Percentiles rank a stretch among this genome's conserved stretches.
These are phyloP conservation scores for Colletotrichum godetiae DNA, from an alignment of 2,329 filamentous ascomycete species.

Conservation along the genomic window DNA sequence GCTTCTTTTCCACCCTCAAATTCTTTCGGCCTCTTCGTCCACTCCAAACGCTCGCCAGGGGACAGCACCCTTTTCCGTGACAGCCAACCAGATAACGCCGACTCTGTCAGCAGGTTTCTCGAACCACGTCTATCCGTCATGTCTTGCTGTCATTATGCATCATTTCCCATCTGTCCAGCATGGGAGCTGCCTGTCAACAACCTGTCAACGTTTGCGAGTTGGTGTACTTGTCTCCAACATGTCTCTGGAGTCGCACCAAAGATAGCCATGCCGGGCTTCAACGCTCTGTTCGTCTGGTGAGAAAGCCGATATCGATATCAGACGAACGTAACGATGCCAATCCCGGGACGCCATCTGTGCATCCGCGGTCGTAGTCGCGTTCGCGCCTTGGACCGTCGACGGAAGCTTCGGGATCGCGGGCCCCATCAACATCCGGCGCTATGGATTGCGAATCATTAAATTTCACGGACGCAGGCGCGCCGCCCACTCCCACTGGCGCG, in stretches of 20 bases:
- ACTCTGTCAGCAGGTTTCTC: slow-evolving; percentile 23
- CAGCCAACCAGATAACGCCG: slow-evolving; percentile 19
- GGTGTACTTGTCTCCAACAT: background rate
- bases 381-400: background rate
- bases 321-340: slow-evolving; percentile 9
- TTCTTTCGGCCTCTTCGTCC: background rate
- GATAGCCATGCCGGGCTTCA: background rate
- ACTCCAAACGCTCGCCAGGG: background rate
- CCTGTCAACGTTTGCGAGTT: background rate
- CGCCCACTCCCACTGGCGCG: background rate
- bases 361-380: background rate
- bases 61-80: slow-evolving; percentile 2
- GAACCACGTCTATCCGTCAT: slow-evolving; percentile 14
- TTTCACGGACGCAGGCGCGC: slow-evolving; percentile 14
- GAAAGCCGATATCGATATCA: slow-evolving; percentile 9
- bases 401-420: slow-evolving; percentile 10
- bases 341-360: background rate
- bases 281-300: background rate
- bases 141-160: slow-evolving; percentile 27
- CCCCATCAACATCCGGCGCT: background rate
- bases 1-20: too few relatives aligned
- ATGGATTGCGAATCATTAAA: background rate
- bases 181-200: background rate
- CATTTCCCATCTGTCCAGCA: background rate
- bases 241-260: background rate